phyloP scores from a whole-genome alignment of 202 grass and related monocot species.

The Hordeum pubiflorum region DNA sequence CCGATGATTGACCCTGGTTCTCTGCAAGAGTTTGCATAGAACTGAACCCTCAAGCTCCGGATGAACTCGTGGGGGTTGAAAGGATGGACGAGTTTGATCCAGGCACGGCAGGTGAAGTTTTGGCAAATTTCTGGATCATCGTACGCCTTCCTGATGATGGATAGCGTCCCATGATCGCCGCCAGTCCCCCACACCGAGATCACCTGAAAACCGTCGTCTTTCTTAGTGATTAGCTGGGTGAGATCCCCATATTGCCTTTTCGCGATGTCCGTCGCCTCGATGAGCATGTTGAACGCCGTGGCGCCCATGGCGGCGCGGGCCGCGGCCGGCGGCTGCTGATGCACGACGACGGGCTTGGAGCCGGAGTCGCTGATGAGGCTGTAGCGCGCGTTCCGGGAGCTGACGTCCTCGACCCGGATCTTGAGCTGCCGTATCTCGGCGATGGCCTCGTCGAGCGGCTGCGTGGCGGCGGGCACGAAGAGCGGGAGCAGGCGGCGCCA shows the following conservation, averaged over 20 bases:
- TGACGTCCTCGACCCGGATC: conserved; percentile 11
- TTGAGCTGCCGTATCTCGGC: conserved; percentile 16
- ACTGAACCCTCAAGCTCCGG: neutral
- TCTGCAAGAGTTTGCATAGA: neutral
- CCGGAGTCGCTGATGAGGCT: conserved; percentile 14
- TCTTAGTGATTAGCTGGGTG: neutral
- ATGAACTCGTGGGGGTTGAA: neutral
- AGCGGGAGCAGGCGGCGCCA: conserved; percentile 6
- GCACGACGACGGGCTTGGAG: neutral
- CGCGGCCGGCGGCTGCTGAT: neutral
- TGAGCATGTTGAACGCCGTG: neutral
- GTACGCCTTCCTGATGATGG: conserved; percentile 16
- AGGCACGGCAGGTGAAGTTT: neutral
- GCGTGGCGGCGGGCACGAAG: neutral
- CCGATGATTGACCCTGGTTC: neutral
- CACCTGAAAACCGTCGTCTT: neutral
- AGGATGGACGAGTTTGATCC: neutral
- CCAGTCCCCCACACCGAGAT: conserved; percentile 1
- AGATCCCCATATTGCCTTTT: neutral
- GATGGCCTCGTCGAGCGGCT: conserved; percentile 3
- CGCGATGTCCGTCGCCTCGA: neutral
- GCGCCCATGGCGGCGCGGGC: neutral
- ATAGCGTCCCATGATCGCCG: neutral
- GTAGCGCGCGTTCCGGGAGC: conserved; percentile 17
- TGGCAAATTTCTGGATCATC: accelerated